phyloP scores from a whole-genome alignment of 2,329 filamentous ascomycete species.

The Phialophora verrucosa region DNA sequence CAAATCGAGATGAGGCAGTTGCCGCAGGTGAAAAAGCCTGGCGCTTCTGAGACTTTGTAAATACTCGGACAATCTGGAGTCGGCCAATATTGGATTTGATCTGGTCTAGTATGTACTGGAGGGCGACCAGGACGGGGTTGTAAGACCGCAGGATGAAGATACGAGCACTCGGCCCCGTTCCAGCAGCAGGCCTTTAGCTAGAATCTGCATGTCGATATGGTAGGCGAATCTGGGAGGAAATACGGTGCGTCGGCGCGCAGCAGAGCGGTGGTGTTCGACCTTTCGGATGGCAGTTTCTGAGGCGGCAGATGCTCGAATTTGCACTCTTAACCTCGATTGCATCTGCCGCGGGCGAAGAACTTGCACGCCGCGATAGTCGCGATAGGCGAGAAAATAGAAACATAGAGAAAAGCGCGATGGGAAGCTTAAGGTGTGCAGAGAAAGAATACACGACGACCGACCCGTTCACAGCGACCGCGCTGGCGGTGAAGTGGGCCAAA shows the following conservation, averaged over 20 bases:
- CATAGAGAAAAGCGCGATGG: background rate
- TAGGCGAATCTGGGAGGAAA: background rate
- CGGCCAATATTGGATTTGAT: constrained; percentile 20
- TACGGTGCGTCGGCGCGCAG: background rate
- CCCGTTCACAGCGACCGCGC: background rate
- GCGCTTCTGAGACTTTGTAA: constrained; percentile 13
- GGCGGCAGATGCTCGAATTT: constrained; percentile 9
- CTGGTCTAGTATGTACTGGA: constrained; percentile 15
- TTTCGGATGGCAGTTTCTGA: background rate
- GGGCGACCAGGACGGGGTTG: background rate
- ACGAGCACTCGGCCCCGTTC: constrained; percentile 7
- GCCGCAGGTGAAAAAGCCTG: constrained; percentile 11
- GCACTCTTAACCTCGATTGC: constrained; percentile 15
- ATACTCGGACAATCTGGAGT: constrained; percentile 27
- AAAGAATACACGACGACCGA: background rate
- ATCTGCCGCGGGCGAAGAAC: constrained; percentile 18
- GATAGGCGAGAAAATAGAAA: background rate
- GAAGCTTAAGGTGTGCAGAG: background rate
- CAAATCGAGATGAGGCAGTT: constrained; percentile 24
- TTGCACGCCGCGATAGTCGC: constrained; percentile 14
- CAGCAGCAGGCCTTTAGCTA: constrained; percentile 3
- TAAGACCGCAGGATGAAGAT: constrained; percentile 2
- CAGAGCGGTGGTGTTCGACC: background rate
- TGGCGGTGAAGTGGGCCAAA: background rate
- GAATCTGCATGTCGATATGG: constrained; percentile 7